phyloP scores from a whole-genome alignment of 2,329 filamentous ascomycete species.

The Fusarium bactridioides region DNA sequence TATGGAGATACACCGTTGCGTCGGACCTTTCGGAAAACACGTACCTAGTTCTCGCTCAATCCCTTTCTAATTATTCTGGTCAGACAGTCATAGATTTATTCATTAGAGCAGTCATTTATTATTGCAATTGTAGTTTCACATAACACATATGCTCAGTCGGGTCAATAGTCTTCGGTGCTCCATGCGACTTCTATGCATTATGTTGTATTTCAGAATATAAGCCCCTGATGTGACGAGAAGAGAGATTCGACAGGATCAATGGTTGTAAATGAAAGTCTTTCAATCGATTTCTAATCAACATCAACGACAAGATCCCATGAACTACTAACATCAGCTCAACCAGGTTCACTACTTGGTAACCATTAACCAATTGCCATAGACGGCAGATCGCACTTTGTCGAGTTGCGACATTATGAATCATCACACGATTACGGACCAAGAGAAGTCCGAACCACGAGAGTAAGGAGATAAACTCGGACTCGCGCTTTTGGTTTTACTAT shows the following conservation, averaged over 20 bases:
- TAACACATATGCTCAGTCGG: too few species aligned
- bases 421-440: background rate
- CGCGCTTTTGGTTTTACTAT: background rate
- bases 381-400: background rate
- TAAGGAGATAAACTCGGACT: background rate
- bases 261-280: accelerated
- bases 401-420: background rate
- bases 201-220: background rate
- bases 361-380: background rate
- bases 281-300: background rate
- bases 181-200: accelerated
- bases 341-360: background rate
- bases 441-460: background rate
- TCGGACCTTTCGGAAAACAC: background rate
- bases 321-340: background rate
- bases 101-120: accelerated
- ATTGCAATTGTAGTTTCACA: background rate
- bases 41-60: background rate
- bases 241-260: accelerated
- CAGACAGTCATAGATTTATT: accelerated
- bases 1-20: accelerated
- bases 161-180: background rate
- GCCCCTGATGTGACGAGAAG: background rate
- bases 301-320: background rate
- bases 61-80: accelerated